phyloP scores from a whole-genome alignment of 768 basidiomycete genomes.

The Hypsizygus marmoreus region DNA sequence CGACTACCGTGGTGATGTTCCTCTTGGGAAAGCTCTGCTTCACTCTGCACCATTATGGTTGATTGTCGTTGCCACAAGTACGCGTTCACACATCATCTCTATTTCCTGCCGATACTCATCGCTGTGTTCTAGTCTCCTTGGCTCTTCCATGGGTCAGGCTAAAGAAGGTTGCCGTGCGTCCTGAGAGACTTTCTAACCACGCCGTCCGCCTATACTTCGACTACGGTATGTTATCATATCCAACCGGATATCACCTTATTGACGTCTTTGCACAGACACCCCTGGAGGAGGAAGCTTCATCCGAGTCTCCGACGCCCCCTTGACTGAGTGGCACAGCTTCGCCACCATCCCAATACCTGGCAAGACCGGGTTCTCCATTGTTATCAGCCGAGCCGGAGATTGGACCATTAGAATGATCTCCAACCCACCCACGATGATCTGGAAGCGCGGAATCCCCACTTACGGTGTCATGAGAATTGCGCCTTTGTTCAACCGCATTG shows the following conservation, averaged over 20 bases:
- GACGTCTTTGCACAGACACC: slow-evolving; percentile 28
- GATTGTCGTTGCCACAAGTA: background rate
- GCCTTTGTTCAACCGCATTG: slow-evolving; percentile 52
- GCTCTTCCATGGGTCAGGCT: slow-evolving; percentile 3
- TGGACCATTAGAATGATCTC: slow-evolving; percentile 56
- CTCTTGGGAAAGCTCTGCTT: background rate
- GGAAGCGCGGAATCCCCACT: slow-evolving; percentile 58
- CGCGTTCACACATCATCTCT: background rate
- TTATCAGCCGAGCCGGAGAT: slow-evolving; percentile 60
- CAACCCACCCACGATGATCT: slow-evolving; percentile 53
- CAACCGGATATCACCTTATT: background rate
- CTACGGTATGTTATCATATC: slow-evolving; percentile 21
- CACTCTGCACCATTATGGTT: slow-evolving; percentile 2
- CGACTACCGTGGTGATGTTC: slow-evolving; percentile 38
- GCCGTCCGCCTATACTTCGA: slow-evolving; percentile 12
- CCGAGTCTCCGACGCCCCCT: slow-evolving; percentile 45
- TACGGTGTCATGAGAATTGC: slow-evolving; percentile 60
- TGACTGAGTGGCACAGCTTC: slow-evolving; percentile 61
- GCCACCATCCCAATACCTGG: slow-evolving; percentile 52
- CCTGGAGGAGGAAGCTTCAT: slow-evolving; percentile 48
- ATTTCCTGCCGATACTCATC: background rate
- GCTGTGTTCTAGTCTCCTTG: background rate
- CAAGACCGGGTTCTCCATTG: slow-evolving; percentile 52
- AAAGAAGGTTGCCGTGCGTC: background rate
- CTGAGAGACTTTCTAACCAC: background rate